These are phyloP conservation scores for Mycena sp. DNA, from an alignment of 1,284 basidiomycete species.

Conservation along the genomic window DNA sequence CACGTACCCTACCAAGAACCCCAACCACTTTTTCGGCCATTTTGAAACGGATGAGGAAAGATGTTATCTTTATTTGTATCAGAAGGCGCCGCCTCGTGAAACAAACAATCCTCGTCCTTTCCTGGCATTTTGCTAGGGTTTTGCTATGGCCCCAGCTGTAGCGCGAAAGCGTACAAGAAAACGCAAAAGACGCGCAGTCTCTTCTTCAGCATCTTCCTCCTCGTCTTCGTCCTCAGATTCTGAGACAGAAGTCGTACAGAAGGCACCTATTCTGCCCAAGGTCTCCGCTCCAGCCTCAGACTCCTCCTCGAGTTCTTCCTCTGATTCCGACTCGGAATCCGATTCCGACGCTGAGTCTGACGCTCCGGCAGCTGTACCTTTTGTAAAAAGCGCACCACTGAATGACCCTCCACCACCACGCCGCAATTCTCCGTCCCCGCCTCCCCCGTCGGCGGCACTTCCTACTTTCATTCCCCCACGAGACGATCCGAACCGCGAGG, in stretches of 20 bases:
- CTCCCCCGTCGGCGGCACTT: slow-evolving; percentile 52
- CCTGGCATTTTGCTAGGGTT: too few species aligned
- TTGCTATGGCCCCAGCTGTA: slow-evolving; percentile 40
- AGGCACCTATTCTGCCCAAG: slow-evolving; percentile 9
- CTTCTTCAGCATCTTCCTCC: slow-evolving; percentile 55
- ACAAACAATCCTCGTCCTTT: too few species aligned
- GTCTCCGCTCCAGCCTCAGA: slow-evolving; percentile 12
- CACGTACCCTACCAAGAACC: slow-evolving; percentile 72
- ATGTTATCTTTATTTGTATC: neutral
- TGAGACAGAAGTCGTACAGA: slow-evolving; percentile 17
- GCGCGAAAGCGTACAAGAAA: slow-evolving; percentile 60
- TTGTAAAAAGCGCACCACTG: slow-evolving; percentile 22
- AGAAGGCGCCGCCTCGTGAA: neutral
- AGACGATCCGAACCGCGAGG: slow-evolving; percentile 34
- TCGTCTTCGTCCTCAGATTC: slow-evolving; percentile 42
- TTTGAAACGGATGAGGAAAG: neutral
- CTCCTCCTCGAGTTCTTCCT: slow-evolving; percentile 18
- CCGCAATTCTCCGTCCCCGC: slow-evolving; percentile 52
- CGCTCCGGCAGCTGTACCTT: slow-evolving; percentile 21
- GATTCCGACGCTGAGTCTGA: slow-evolving; percentile 45
- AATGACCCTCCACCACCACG: slow-evolving; percentile 12
- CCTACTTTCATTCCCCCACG: slow-evolving; percentile 54
- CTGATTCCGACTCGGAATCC: slow-evolving; percentile 19
- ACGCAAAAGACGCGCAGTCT: slow-evolving; percentile 58
- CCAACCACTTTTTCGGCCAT: slow-evolving; percentile 69